phyloP scores from a whole-genome alignment of 2,329 filamentous ascomycete species.

The Didymellaceae sp. region DNA sequence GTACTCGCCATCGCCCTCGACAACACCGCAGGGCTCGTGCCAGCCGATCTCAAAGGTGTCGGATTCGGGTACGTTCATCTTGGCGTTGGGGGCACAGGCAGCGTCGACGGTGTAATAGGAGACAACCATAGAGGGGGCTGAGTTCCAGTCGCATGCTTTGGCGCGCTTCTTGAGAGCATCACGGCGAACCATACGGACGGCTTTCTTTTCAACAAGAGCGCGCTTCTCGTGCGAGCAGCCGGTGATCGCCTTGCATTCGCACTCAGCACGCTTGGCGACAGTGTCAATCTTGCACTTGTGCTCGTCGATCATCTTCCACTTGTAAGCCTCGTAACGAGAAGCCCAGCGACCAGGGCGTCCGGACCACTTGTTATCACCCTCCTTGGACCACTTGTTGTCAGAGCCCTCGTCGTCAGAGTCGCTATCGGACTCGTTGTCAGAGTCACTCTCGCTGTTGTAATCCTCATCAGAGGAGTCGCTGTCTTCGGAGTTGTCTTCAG shows the following conservation, averaged over 20 bases:
- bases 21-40: slow-evolving; percentile 46
- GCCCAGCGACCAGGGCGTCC: slow-evolving; percentile 6
- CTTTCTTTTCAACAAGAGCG: slow-evolving; percentile 40
- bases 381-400: slow-evolving; percentile 3
- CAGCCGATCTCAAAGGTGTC: slow-evolving; percentile 51
- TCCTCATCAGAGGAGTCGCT: slow-evolving; percentile 5
- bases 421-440: background rate
- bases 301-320: slow-evolving; percentile 37
- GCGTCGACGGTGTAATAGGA: slow-evolving; percentile 49
- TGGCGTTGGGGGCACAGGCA: slow-evolving; percentile 45
- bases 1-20: slow-evolving; percentile 54
- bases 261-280: slow-evolving; percentile 24
- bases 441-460: slow-evolving; percentile 1
- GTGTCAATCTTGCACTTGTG: slow-evolving; percentile 39
- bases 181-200: slow-evolving; percentile 41
- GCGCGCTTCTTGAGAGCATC: slow-evolving; percentile 37
- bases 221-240: slow-evolving; percentile 29
- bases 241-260: slow-evolving; percentile 30
- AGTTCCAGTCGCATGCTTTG: slow-evolving; percentile 44
- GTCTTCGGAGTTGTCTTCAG: slow-evolving; percentile 5
- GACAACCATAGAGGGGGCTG: slow-evolving; percentile 52
- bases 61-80: slow-evolving; percentile 29
- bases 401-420: slow-evolving; percentile 1
- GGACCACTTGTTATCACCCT: slow-evolving; percentile 7
- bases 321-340: slow-evolving; percentile 11